Evolutionary conservation across 768 basidiomycete genomes (phyloP).

Genomic region (Hortiboletus campestris): DNA sequence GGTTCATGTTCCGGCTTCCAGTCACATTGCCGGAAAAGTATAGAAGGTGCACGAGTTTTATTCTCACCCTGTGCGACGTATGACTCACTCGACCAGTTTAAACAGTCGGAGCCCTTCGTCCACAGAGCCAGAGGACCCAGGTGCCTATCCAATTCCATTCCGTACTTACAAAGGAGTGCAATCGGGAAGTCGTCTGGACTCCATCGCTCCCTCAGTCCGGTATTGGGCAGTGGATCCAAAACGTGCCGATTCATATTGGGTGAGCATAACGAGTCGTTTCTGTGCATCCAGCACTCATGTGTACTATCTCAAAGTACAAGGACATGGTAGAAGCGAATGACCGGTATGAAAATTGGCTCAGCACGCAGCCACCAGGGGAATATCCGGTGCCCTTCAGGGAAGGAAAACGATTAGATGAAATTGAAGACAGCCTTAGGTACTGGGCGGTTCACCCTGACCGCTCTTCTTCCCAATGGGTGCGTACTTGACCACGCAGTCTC

Average conservation of each 20-base stretch:
- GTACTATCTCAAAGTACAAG: constrained; percentile 1
- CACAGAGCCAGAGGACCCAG: constrained; percentile 6
- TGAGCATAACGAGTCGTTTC: background rate
- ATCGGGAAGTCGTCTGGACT: constrained; percentile 21
- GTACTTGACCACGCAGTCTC: background rate
- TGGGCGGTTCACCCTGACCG: constrained; percentile 7
- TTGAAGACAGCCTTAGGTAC: background rate
- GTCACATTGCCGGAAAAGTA: background rate
- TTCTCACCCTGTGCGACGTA: background rate
- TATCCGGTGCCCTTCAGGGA: constrained; percentile 9
- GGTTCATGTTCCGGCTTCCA: background rate
- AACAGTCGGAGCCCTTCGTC: background rate
- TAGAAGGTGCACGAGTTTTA: background rate
- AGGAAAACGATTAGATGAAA: background rate
- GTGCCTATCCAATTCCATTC: constrained; percentile 21
- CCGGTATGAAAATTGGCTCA: constrained; percentile 18
- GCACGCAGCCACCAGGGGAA: constrained; percentile 2
- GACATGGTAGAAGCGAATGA: constrained; percentile 5
- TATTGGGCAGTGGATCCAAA: constrained; percentile 11
- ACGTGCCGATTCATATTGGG: constrained; percentile 3
- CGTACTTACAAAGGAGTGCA: background rate
- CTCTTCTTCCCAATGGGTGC: constrained; percentile 8
- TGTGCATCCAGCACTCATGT: background rate
- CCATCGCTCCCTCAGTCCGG: background rate
- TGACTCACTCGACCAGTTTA: background rate